These are phyloP conservation scores for Avena insularis DNA, from an alignment of 176 grass and related monocot genomes.

Conservation along the genomic window DNA sequence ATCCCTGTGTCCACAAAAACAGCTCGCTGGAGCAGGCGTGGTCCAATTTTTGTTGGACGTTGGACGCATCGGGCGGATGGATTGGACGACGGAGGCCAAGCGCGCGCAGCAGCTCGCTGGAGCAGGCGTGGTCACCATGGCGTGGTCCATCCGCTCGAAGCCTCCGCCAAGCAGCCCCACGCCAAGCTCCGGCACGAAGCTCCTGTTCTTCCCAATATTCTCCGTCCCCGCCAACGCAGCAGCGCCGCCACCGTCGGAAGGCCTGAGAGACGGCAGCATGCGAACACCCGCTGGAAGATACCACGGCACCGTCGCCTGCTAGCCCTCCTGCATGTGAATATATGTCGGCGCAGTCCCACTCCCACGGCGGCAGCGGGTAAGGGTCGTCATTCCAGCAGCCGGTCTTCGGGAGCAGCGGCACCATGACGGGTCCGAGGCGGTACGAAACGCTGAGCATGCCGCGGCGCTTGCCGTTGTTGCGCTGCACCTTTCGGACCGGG, in stretches of 20 bases:
- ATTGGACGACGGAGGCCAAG: constrained; percentile 67
- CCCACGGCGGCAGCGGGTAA: background rate
- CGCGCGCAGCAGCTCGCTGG: constrained; percentile 69
- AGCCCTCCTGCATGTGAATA: background rate
- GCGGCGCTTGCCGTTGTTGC: background rate
- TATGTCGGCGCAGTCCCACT: background rate
- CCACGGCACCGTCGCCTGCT: no score
- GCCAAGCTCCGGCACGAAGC: constrained; percentile 36
- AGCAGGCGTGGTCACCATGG: background rate
- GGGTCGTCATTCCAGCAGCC: background rate
- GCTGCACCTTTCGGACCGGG: constrained; percentile 35
- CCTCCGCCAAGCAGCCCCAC: constrained; percentile 29
- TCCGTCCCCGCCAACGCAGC: background rate
- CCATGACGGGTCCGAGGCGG: constrained; percentile 31
- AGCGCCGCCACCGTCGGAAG: background rate
- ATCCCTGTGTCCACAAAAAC: no score
- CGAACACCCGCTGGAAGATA: background rate
- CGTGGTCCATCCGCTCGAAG: constrained; percentile 8
- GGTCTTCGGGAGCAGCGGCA: background rate
- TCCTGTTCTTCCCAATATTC: background rate
- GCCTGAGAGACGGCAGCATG: background rate
- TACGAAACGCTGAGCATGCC: constrained; percentile 56
- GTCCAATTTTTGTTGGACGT: no score
- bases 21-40: no score
- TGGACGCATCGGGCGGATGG: constrained; percentile 60